A percentile compares a stretch with the other conserved stretches of the same genome.
phyloP scores from a whole-genome alignment of 2,329 filamentous ascomycete species.

The Trichoderma semiorbis region DNA sequence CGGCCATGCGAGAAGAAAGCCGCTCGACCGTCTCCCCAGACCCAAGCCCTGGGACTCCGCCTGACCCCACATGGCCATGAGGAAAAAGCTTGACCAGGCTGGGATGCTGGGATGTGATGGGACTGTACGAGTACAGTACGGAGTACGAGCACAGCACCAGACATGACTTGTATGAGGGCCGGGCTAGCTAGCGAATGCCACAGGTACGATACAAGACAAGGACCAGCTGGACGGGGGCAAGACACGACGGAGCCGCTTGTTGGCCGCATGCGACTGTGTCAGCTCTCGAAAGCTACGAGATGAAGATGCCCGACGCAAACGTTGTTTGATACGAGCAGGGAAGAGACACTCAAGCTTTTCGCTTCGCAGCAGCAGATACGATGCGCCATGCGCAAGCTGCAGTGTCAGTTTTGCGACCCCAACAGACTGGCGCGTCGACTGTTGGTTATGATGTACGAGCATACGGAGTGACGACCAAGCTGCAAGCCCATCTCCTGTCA shows the following conservation, averaged over 20 bases:
- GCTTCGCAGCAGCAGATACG: neutral
- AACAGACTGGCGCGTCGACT: neutral
- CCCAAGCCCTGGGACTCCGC: conserved; percentile 16
- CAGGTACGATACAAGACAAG: neutral
- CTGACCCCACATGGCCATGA: conserved; percentile 5
- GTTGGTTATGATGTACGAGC: neutral
- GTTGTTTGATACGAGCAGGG: neutral
- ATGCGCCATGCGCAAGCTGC: neutral
- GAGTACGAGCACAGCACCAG: neutral
- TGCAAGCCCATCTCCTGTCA: neutral
- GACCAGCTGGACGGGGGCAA: neutral
- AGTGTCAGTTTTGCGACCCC: neutral
- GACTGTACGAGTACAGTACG: too few species aligned
- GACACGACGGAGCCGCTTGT: neutral
- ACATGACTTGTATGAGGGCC: neutral
- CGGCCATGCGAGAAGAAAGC: neutral
- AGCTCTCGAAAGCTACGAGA: neutral
- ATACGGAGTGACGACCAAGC: neutral
- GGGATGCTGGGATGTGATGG: neutral
- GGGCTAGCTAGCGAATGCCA: neutral
- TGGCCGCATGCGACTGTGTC: conserved; percentile 2
- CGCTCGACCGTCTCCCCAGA: conserved; percentile 1
- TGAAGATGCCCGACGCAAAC: neutral
- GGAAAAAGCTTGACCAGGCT: neutral
- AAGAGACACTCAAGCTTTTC: neutral